Conservation (phyloP, 2,329 filamentous ascomycete genomes). For the Fonsecaea nubica region DNA sequence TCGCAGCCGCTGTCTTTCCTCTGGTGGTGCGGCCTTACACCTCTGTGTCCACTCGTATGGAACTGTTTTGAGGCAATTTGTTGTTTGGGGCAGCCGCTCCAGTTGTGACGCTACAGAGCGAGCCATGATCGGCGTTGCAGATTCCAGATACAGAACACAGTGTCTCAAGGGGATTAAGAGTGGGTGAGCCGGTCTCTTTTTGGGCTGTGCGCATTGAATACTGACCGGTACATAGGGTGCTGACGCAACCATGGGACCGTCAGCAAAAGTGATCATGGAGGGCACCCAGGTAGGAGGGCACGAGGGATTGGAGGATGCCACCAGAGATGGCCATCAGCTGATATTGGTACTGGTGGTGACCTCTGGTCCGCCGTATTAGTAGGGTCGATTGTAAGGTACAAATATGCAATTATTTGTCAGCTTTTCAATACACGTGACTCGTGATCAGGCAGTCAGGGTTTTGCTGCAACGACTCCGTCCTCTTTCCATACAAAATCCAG, state of each 20-base stretch:
- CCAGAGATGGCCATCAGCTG: not conserved
- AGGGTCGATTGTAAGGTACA: not conserved
- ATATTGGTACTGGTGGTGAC: not conserved
- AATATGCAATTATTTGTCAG: not conserved
- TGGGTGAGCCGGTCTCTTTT: not conserved
- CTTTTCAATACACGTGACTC: not conserved
- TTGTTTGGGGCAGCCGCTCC: no score
- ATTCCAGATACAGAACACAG: constrained; percentile 4
- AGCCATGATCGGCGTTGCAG: constrained; percentile 20
- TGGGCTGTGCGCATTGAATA: not conserved
- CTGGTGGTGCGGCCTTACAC: not conserved
- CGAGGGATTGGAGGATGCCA: not conserved
- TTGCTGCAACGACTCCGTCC: no score
- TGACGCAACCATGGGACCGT: not conserved
- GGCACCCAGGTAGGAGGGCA: not conserved
- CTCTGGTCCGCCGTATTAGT: not conserved
- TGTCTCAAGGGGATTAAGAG: not conserved
- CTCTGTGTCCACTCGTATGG: not conserved
- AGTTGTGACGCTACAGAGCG: constrained; percentile 7
- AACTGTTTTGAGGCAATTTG: not conserved
- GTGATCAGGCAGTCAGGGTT: not conserved
- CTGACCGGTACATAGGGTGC: not conserved
- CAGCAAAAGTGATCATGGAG: not conserved
- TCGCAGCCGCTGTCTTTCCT: not conserved
- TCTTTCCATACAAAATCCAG: not conserved